Evolutionary conservation across 1,284 basidiomycete species (phyloP), one percentile per base, ranked within the genome.

Genomic region (Cutaneotrichosporon arboriforme): DNA sequence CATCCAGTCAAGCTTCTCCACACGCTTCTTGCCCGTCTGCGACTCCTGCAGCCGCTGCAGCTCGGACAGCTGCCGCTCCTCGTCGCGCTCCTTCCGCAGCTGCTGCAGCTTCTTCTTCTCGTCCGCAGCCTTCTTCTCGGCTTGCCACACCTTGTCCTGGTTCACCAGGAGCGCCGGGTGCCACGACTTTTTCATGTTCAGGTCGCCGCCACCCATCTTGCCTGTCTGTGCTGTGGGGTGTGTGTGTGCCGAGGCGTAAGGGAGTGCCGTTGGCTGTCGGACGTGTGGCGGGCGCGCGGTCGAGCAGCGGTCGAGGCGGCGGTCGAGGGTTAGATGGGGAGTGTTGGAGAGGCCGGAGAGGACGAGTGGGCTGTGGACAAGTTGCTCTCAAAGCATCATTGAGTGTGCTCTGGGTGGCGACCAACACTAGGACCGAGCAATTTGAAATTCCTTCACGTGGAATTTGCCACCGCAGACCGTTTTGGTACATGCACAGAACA

Each of bases 111-210:
- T 94, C 83, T 97, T 97, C 79, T 94, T 96, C 76, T 98, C 94
- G 69, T 94, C 94, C 51, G 93, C 83, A 55, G 91, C 91, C 72
- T 89, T 87, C 83, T 96, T 91, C 77, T 98, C 94, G 76, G 94
- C 88, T 59, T 97, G 83, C 94, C 96, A 98, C 67, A 98, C 94
- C 81, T 87, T 84, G 84, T 97, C 91, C 85, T 97, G 93, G 79
- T 97, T 96, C 75, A 90, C 90, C 77, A 94, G 78, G 78, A 97
- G 88, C 81, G 94, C 87, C 81, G 91, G 90, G 76, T 97, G 57
- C 92, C 93, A 97, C 63, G 90, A 90, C 82, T 94, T 93, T 77
- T 96, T 97, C 91, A 70, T 69, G 58, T 72, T 72, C 36, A 70
- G 64, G 67, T 76, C 74, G 62, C 89, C 89, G 59, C 89, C 89